phyloP scores from a whole-genome alignment of 768 basidiomycete species.

The Macrolepiota dolichaula region DNA sequence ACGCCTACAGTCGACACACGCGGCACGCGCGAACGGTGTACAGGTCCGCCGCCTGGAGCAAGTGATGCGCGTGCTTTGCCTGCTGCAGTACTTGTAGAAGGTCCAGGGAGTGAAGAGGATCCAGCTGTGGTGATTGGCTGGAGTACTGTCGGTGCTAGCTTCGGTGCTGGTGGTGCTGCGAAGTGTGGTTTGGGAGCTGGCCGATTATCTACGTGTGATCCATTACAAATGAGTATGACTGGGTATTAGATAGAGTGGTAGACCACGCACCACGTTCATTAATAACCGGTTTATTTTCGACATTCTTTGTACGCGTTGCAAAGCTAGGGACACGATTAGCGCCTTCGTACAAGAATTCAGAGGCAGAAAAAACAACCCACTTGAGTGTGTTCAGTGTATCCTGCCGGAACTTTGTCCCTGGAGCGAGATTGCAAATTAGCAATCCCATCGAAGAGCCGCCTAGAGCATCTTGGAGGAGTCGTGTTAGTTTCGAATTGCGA shows the following conservation, averaged over 20 bases:
- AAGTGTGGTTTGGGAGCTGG: conserved; percentile 60
- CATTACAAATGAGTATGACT: background rate
- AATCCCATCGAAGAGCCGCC: conserved; percentile 79
- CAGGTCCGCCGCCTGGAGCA: conserved; percentile 25
- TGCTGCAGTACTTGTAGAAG: conserved; percentile 11
- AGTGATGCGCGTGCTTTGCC: conserved; percentile 31
- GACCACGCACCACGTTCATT: conserved; percentile 64
- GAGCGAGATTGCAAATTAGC: conserved; percentile 85
- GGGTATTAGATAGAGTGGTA: background rate
- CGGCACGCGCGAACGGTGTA: conserved; percentile 26
- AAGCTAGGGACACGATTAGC: conserved; percentile 40
- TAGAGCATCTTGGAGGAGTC: conserved; percentile 87
- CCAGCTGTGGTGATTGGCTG: conserved; percentile 36
- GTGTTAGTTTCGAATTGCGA: conserved; percentile 84
- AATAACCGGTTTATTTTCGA: conserved; percentile 79
- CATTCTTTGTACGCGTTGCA: conserved; percentile 79
- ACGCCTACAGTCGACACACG: conserved; percentile 30
- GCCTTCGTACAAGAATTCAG: background rate
- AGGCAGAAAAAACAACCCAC: conserved; percentile 38
- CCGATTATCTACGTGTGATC: conserved; percentile 44
- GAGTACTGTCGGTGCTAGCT: conserved; percentile 43
- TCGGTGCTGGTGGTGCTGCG: conserved; percentile 50
- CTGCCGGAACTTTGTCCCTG: conserved; percentile 75
- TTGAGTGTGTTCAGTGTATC: conserved; percentile 93
- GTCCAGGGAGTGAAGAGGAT: conserved; percentile 17